Percentiles rank a stretch among this genome's conserved stretches.
phyloP scores from a whole-genome alignment of 1,284 basidiomycete species.

The Butyriboletus appendiculatus region DNA sequence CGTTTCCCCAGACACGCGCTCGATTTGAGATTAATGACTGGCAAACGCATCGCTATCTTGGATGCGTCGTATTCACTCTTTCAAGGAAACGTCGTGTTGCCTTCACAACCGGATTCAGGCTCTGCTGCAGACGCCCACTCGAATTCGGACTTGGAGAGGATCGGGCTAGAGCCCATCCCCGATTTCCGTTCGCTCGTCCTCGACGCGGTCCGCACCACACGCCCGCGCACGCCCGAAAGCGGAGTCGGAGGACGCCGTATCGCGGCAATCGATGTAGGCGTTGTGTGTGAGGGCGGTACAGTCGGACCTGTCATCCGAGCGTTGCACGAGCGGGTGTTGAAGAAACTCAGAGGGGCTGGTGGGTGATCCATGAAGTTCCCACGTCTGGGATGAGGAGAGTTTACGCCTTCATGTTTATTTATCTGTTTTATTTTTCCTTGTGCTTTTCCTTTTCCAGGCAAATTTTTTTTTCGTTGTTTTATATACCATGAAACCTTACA shows the following conservation, averaged over 20 bases:
- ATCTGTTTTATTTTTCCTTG: no score
- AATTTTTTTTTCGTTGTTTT: no score
- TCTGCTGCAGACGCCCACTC: neutral
- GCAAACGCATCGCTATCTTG: constrained; percentile 62
- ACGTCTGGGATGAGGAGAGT: no score
- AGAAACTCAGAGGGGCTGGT: constrained; percentile 23
- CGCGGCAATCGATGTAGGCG: constrained; percentile 59
- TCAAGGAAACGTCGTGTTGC: constrained; percentile 17
- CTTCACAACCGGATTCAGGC: neutral
- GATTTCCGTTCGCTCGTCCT: constrained; percentile 53
- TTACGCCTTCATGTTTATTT: no score
- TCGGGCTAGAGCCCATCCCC: constrained; percentile 61
- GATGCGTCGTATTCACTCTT: constrained; percentile 68
- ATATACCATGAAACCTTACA: no score
- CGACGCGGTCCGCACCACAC: constrained; percentile 36
- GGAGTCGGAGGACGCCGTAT: constrained; percentile 31
- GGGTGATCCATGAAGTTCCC: constrained; percentile 5
- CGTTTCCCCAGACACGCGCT: constrained; percentile 59
- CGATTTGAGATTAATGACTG: constrained; percentile 74
- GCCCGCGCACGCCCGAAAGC: constrained; percentile 7
- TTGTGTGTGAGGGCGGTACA: constrained; percentile 55
- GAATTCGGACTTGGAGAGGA: constrained; percentile 17
- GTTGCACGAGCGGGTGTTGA: constrained; percentile 47
- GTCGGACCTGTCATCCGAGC: constrained; percentile 50
- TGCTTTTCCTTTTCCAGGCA: no score